Evolutionary conservation across 1,284 basidiomycete genomes (phyloP), one percentile per base, ranked within the genome.

Genomic region (Puccinia horiana): DNA sequence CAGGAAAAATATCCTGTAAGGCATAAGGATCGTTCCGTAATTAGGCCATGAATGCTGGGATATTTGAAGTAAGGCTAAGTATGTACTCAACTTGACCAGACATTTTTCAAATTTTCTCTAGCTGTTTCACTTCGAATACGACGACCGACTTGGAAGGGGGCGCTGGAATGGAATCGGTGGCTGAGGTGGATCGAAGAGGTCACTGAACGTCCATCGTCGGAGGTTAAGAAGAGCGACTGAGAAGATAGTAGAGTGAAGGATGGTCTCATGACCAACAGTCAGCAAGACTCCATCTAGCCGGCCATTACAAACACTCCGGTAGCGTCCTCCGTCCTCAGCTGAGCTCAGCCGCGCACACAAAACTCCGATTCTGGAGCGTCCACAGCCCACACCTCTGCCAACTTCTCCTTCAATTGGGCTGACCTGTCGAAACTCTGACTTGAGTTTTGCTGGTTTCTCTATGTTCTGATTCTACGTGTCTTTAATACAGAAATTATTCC

Each of bases 81-180:
- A 12, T 26, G 23, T 11, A 40, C 69, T 70, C 69, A 70, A 70
- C 69, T 70, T 69, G 65, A 26, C 40, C 65, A 42, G 65, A 42
- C 65, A 69, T 70, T 23, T 61, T 61, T 16, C 6, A 26, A 26
- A 61, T 29, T 8, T 61, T 35, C 29, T 35, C 29, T 58, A 58
- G 54, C 26, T 20, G 49, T 52, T 56, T 56, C 54, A 26, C 54
- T 3, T 20, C n/a, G 44, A 18, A 61, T 4, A 26, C 58, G 29
- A 61, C 58, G 6, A 65, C 35, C 18, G 35, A n/a, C 32, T 40
- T 61, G 16, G 32, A 32, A 61, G 32, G 54, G 54, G 54, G n/a
- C 58, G 29, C 58, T 61, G 12, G 58, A 14, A 32, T 32, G 29
- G 58, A 61, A 4, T 61, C 44, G 16, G 44, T 47, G 8, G 44